These are phyloP conservation scores for Fusarium sp. DNA, from an alignment of 2,329 filamentous ascomycete species.

Conservation along the genomic window DNA sequence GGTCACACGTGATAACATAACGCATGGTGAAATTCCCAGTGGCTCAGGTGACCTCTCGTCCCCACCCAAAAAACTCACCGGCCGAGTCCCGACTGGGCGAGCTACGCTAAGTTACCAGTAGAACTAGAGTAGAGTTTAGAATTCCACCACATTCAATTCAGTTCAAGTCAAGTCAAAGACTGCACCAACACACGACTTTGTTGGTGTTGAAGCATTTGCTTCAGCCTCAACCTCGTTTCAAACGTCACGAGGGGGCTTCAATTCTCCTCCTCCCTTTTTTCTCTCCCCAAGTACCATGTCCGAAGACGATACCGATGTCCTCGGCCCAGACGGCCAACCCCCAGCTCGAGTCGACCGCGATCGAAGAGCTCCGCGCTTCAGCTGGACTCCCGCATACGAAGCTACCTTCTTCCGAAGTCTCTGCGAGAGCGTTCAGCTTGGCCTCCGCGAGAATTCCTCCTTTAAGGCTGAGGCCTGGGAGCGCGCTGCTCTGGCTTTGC, in stretches of 20 bases:
- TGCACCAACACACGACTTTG: conserved; percentile 14
- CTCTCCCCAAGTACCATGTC: conserved; percentile 46
- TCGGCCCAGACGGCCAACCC: conserved; percentile 51
- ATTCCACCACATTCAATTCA: conserved; percentile 2
- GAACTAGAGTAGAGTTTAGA: conserved; percentile 15
- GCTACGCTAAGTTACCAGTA: neutral
- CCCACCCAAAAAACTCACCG: conserved; percentile 42
- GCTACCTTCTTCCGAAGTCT: conserved; percentile 70
- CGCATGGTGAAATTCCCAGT: conserved; percentile 38
- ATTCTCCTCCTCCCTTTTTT: neutral
- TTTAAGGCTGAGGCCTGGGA: conserved; percentile 73
- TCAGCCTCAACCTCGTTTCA: conserved; percentile 29
- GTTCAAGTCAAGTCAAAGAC: neutral
- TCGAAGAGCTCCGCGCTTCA: conserved; percentile 64
- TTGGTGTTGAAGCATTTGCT: conserved; percentile 31
- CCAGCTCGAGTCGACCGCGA: conserved; percentile 52
- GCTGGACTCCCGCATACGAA: conserved; percentile 69
- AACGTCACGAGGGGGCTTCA: conserved; percentile 18
- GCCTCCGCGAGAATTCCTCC: conserved; percentile 67
- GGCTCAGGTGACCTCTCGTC: conserved; percentile 43
- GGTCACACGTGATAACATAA: conserved; percentile 35
- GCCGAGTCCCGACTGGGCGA: conserved; percentile 40
- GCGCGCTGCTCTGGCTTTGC: conserved; percentile 64
- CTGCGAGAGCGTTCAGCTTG: conserved; percentile 68
- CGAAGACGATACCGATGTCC: conserved; percentile 53